Base-by-base conservation (phyloP, 345 rosid species). In the Euphorbia tirucalli region DNA sequence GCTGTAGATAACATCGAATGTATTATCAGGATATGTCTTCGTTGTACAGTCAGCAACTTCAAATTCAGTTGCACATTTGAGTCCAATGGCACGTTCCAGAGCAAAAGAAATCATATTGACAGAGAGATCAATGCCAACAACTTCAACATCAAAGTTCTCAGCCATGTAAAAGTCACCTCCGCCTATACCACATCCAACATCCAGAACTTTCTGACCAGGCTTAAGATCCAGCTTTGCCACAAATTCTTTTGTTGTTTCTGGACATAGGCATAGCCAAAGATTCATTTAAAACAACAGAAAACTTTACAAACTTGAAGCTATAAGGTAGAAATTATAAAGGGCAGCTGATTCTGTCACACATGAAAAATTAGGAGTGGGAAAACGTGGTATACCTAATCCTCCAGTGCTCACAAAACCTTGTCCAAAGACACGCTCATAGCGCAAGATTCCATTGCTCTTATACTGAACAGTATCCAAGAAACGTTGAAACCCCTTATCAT, bases 161-260 rank as follows among this genome's bases (percentile, higher is more conserved):
- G 99, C 98, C 97, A 93, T 96, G 90, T 91, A 96, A 81, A 96
- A 96, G 83, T 91, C 96, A 28, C 99, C 98, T 81, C 99, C 99
- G 13, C 99, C 99, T 7, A 93, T 96, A 71, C 99, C 99, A 41
- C 99, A 93, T 66, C 99, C 99, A 78, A 93, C 98, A 77, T 96
- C 99, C 8, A 96, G 85, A 71, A 96, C 97, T 82, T 90, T 96
- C 83, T 93, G 97, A 46, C 98, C 94, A 11, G 96, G 93, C 75
- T 84, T 91, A 43, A 96, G 95, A 71, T 91, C 90, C 78, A 96
- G 86, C 84, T 69, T 89, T 48, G 70, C 89, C 77, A 93, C 98
- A 82, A 93, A 93, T 76, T 96, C 99, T 80, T 89, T 93, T 7
- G 99, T 96, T 55, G 98, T 96, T 72, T 91, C 99, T 96, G 89